Percentiles rank a stretch among this genome's conserved stretches.
phyloP scores from a whole-genome alignment of 345 rosid species.

The Salix viminalis region DNA sequence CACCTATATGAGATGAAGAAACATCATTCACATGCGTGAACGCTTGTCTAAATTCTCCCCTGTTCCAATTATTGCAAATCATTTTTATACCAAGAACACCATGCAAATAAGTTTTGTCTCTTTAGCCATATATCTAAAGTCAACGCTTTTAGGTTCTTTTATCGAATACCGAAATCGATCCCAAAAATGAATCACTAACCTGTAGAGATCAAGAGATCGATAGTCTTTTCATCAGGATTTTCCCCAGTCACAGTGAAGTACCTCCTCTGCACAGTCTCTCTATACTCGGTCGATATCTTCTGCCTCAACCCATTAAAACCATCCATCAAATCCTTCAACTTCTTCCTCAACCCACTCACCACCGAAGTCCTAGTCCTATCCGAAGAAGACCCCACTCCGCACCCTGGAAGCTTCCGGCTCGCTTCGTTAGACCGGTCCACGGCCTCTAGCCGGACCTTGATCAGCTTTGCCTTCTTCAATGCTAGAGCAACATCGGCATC shows the following conservation, averaged over 20 bases:
- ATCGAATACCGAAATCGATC: not conserved
- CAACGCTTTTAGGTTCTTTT: not conserved
- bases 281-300: conserved; percentile 66
- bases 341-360: conserved; percentile 86
- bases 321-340: conserved; percentile 85
- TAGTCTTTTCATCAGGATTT: conserved; percentile 69
- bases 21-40: not conserved
- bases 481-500: conserved; percentile 78
- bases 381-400: conserved; percentile 86
- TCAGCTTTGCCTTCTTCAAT: conserved; percentile 71
- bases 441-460: conserved; percentile 76
- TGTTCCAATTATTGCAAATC: not conserved
- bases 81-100: not conserved
- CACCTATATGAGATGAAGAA: not conserved
- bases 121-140: not conserved
- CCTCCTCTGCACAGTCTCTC: conserved; percentile 92
- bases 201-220: conserved; percentile 84
- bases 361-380: conserved; percentile 82
- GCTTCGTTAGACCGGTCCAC: conserved; percentile 84
- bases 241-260: conserved; percentile 91
- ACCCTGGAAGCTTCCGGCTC: conserved; percentile 68
- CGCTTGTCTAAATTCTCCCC: not conserved
- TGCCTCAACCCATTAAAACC: conserved; percentile 65
- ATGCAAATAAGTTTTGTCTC: not conserved
- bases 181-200: conserved; percentile 35